phyloP scores from a whole-genome alignment of 129 eudicot species.

The Chrysanthemum lavandulifolium region DNA sequence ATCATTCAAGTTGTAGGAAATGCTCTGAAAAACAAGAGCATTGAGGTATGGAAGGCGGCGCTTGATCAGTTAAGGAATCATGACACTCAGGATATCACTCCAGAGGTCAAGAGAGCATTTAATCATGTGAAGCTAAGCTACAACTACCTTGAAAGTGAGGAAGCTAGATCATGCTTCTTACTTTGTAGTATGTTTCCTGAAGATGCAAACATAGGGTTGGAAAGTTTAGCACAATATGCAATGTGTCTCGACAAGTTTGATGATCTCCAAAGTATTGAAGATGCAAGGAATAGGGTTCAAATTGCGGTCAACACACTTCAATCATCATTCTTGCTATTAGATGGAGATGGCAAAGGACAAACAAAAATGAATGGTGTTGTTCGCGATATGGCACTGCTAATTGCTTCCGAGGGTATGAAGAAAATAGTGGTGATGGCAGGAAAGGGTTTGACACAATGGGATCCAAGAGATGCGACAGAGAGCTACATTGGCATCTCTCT shows the following conservation, averaged over 20 bases:
- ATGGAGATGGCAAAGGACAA: neutral
- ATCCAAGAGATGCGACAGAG: neutral
- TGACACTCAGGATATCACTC: neutral
- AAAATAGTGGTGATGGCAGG: neutral
- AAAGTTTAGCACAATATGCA: conserved; percentile 7
- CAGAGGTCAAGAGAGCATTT: neutral
- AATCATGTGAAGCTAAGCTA: conserved; percentile 20
- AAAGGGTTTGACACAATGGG: conserved; percentile 15
- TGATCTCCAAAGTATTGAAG: neutral
- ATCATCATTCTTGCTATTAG: conserved; percentile 10
- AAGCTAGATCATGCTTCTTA: conserved; percentile 11
- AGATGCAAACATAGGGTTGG: neutral
- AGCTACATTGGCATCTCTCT: conserved; percentile 19
- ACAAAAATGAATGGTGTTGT: conserved; percentile 22
- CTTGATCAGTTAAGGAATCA: neutral
- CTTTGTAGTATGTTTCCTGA: conserved; percentile 16
- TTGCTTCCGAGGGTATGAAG: neutral
- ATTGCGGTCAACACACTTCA: conserved; percentile 4
- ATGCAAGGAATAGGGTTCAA: conserved; percentile 15
- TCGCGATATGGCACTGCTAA: conserved; percentile 18
- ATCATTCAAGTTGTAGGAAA: neutral
- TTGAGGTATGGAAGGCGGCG: neutral
- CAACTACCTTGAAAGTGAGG: conserved; percentile 21
- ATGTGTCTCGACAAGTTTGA: neutral
- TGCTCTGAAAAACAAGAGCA: neutral